A percentile compares a stretch with the other conserved stretches of the same genome.
These are phyloP conservation scores for Colletotrichum viniferum DNA, from an alignment of 2,329 filamentous ascomycete genomes.

Conservation along the genomic window DNA sequence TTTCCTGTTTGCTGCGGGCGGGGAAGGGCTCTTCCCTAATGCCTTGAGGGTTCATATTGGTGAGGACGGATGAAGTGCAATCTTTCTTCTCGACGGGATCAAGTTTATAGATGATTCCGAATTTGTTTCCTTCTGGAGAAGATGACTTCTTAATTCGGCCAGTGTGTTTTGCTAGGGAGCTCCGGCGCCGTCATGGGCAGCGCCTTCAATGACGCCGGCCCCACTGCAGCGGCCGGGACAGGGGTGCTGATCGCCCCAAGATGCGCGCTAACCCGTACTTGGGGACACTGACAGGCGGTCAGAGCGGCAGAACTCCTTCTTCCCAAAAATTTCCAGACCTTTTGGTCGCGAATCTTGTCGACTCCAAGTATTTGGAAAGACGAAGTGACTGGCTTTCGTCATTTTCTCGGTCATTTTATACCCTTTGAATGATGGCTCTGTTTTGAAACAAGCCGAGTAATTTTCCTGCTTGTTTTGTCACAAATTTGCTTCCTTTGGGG, in stretches of 20 bases:
- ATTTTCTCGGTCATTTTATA: not conserved
- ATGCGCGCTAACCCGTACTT: constrained; percentile 38
- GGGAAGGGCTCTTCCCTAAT: constrained; percentile 67
- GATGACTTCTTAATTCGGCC: not conserved
- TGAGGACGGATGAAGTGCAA: constrained; percentile 1
- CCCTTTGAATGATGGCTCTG: not conserved
- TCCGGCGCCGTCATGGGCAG: not conserved
- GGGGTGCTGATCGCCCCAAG: constrained; percentile 31
- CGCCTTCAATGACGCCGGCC: not conserved
- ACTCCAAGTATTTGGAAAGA: not conserved
- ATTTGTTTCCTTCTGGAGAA: not conserved
- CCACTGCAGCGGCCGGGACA: not conserved
- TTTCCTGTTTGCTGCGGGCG: constrained; percentile 62
- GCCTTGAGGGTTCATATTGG: constrained; percentile 43
- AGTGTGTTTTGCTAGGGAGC: not conserved
- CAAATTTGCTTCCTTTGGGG: not conserved
- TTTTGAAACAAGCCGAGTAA: not conserved
- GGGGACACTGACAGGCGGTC: constrained; percentile 38
- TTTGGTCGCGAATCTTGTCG: constrained; percentile 2
- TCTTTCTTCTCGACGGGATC: not conserved
- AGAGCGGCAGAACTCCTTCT: constrained; percentile 36
- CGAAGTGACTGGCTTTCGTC: not conserved
- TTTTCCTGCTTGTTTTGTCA: not conserved
- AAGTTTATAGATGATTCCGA: not conserved
- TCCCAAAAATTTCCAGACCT: constrained; percentile 38